Evolutionary conservation across 257 asterid genomes (phyloP).

Genomic region (Nicotiana otophora): DNA sequence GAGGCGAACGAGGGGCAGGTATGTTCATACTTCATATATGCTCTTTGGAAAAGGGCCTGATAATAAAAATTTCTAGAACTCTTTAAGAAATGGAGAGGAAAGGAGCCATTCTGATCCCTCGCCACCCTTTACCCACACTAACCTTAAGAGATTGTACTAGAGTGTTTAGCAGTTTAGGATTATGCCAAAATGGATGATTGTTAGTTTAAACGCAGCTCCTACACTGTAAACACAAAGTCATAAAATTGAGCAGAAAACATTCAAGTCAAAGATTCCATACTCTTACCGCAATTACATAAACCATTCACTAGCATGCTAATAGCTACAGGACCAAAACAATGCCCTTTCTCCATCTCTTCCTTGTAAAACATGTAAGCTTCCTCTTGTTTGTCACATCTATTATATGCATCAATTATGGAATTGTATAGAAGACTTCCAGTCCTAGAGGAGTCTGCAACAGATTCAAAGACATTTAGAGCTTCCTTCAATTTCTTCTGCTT

Average conservation of each 20-base stretch:
- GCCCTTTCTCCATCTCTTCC: conserved; percentile 55
- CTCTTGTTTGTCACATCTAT: conserved; percentile 48
- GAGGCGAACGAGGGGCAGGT: neutral
- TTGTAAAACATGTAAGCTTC: conserved; percentile 67
- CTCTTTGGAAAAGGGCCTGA: neutral
- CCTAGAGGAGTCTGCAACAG: conserved; percentile 28
- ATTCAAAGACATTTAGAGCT: conserved; percentile 53
- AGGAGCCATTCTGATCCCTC: neutral
- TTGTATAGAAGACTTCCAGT: conserved; percentile 35
- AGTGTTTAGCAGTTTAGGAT: neutral
- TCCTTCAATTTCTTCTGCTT: conserved; percentile 51
- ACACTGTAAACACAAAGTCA: neutral
- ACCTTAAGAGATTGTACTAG: neutral
- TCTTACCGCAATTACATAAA: conserved; percentile 60
- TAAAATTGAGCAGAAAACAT: neutral
- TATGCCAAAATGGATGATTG: neutral
- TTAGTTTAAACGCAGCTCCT: neutral
- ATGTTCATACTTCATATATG: neutral
- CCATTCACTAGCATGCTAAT: conserved; percentile 87
- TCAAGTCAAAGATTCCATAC: neutral
- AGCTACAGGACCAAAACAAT: conserved; percentile 66
- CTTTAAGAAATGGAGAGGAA: neutral
- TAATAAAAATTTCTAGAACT: neutral
- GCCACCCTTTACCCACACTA: neutral
- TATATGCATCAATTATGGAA: conserved; percentile 63